A percentile compares a stretch with the other conserved stretches of the same genome.
Evolutionary conservation across 2,329 filamentous ascomycete species (phyloP).

Genomic region (Aspergillus niger): DNA sequence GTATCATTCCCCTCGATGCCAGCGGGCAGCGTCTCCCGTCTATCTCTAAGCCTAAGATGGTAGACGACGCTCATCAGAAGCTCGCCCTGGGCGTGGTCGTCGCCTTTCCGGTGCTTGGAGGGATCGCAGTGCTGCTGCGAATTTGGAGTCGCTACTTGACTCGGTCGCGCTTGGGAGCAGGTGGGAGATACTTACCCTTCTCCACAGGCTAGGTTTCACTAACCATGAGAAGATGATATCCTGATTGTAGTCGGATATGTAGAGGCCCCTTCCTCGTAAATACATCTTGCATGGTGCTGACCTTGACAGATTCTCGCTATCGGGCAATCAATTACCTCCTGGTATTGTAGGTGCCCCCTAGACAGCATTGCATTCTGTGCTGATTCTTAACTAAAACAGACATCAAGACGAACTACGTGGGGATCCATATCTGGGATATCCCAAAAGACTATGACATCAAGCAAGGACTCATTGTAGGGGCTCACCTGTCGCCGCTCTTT

Average conservation of each 20-base stretch:
- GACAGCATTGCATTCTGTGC: too few species aligned
- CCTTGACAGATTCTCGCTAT: constrained; percentile 22
- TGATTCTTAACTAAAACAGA: constrained; percentile 11
- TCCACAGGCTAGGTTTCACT: neutral
- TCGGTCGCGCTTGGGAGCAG: constrained; percentile 21
- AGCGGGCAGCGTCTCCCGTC: neutral
- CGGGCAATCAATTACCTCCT: constrained; percentile 25
- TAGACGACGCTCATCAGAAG: constrained; percentile 28
- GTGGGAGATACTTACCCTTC: constrained; percentile 12
- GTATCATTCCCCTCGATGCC: neutral
- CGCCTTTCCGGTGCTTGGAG: constrained; percentile 27
- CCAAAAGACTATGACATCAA: constrained; percentile 21
- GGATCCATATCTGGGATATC: constrained; percentile 28
- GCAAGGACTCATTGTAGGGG: constrained; percentile 20
- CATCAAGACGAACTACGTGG: constrained; percentile 30
- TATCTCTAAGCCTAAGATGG: neutral
- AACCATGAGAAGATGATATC: constrained; percentile 22
- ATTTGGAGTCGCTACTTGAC: constrained; percentile 30
- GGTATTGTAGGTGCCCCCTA: constrained; percentile 26
- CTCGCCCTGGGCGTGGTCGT: constrained; percentile 27
- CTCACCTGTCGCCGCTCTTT: neutral
- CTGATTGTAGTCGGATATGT: constrained; percentile 29
- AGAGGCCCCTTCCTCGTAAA: constrained; percentile 2
- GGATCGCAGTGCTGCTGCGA: constrained; percentile 27
- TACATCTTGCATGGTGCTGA: neutral